phyloP scores from a whole-genome alignment of 345 rosid genomes.

The Corymbia maculata region DNA sequence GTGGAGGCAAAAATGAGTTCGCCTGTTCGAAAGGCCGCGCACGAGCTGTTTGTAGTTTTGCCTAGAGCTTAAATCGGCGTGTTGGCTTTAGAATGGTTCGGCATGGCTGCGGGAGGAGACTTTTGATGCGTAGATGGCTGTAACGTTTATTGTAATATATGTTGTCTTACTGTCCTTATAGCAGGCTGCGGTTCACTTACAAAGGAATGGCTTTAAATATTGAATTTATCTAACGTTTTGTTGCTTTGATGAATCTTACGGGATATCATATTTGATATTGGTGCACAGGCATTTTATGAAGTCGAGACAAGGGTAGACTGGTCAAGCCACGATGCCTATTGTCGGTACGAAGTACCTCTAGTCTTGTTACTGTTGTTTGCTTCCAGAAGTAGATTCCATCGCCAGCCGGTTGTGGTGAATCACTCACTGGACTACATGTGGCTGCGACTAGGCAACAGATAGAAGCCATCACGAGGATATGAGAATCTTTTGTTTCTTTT shows the following conservation, averaged over 20 bases:
- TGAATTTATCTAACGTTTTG: background rate
- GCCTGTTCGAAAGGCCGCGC: background rate
- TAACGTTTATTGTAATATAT: background rate
- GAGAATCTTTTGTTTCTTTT: background rate
- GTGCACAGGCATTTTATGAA: constrained; percentile 17
- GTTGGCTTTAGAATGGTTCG: no score
- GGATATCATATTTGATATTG: background rate
- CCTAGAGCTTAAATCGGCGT: background rate
- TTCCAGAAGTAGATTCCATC: background rate
- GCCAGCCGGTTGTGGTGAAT: background rate
- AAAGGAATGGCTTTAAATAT: background rate
- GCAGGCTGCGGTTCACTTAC: background rate
- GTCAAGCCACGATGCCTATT: constrained; percentile 54
- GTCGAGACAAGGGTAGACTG: constrained; percentile 71
- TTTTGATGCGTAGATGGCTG: background rate
- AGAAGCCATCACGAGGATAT: background rate
- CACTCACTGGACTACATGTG: background rate
- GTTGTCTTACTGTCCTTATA: background rate
- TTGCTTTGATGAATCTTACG: background rate
- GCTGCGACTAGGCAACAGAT: background rate
- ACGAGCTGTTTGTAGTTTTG: background rate
- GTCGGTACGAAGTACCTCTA: constrained; percentile 38
- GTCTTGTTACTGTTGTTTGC: background rate
- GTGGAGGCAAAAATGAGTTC: background rate
- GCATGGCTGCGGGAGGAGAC: background rate